Base-by-base conservation (phyloP, 345 rosid genomes). In the Brassica rapa region DNA sequence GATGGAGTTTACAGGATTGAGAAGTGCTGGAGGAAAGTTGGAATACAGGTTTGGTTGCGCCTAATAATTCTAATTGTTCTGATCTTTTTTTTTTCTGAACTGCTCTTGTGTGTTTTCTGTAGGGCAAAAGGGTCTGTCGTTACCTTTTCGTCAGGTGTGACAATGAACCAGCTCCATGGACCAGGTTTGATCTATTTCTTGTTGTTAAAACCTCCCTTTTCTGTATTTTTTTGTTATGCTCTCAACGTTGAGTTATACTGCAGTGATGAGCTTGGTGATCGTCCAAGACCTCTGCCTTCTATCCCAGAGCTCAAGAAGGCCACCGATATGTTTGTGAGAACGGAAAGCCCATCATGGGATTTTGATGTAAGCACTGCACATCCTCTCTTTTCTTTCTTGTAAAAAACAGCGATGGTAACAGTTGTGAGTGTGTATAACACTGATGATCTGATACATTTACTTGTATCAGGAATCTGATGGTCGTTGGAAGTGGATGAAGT, bases 81-180 rank as follows among this genome's bases (percentile, higher is more conserved):
- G 11, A 35, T 27, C 10, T 19, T 49, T 7, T 25, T 23, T n/a
- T 15, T 39, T 53, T 19, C 30, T 55, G 32, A 27, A 15, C 6
- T 46, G 56, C 51, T 80, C 60, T 24, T 21, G 15, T 25, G 16
- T 49, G 53, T 11, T 14, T 35, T 62, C 8, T 0, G 25, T 71
- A 91, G 98, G 95, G 92, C 12, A 19, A 85, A 73, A 79, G 83
- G 78, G 88, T 93, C 0, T 91, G 98, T 39, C 80, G 97, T 63
- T 93, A 88, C 82, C 83, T 91, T 4, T 93, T 93, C 71, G 95
- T 93, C 3, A 84, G 98, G 66, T 89, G 97, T 77, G 98, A 93
- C 77, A 89, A 89, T 29, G 88, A 87, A 35, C 86, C 93, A 24
- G 89, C 89, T 19, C 93, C 96, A 33, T 91, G 96, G 98, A 89